Evolutionary conservation across 2,329 filamentous ascomycete species (phyloP), one percentile per base, ranked within the genome.

Genomic region (Diplodia seriata): DNA sequence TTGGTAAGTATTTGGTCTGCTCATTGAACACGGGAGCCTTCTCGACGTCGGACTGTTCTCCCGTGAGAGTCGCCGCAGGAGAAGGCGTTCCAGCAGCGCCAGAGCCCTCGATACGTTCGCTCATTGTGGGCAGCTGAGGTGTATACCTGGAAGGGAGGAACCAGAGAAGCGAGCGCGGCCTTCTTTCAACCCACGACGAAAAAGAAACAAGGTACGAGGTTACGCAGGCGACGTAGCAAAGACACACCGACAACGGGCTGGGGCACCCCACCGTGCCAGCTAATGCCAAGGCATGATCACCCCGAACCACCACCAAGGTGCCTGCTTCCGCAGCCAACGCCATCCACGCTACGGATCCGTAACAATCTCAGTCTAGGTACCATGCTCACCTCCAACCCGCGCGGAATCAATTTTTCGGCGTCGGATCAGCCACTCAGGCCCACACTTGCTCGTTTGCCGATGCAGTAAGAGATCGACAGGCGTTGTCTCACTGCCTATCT

Each of bases 1-100:
- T 56, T 23, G 68, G 65, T 40, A 69, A 8, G 26, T 69, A 69
- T 18, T 69, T 69, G 29, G 68, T 69, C 57, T 69, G 68, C 31
- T 69, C 68, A 11, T 69, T 69, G 56, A 69, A 69, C 11, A 62
- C 38, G 2, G 66, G 66, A 20, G 66, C 47, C 23, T 26, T 29
- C 55, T 67, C 65, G 8, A 67, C 47, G 20, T 67, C 65, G 20
- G 54, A 50, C 47, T 57, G 40, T 14, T 57, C 65, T 6, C 59
- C 59, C 7, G 26, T 31, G 31, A 23, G 40, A 7, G 59, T 51
- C 3, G 18, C 9, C 11, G 49, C 43, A 18, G 59, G 8, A 36
- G 59, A 50, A 2, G 59, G 26, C 15, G 47, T 23, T 18, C 15
- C 36, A 8, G 38, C 11, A 18, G 36, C 20, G 7, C 26, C 36